These are phyloP conservation scores for Monilinia polystroma DNA, from an alignment of 2,329 filamentous ascomycete genomes.

Conservation along the genomic window DNA sequence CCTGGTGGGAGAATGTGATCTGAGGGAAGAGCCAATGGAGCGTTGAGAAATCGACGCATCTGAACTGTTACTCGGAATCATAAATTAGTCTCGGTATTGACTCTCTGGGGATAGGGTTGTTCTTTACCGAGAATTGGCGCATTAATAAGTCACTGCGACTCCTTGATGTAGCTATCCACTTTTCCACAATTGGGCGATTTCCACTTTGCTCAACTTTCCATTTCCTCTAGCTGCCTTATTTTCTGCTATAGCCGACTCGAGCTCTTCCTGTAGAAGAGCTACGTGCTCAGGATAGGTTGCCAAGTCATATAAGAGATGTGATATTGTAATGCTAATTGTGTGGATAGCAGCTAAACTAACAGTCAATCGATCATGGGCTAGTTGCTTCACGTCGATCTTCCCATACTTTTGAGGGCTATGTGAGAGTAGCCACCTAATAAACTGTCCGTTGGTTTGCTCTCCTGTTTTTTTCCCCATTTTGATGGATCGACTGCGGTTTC, in stretches of 20 bases:
- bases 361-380: conserved; percentile 13
- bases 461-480: conserved; percentile 4
- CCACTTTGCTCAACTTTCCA: conserved; percentile 12
- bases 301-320: conserved; percentile 40
- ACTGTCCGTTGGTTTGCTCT: not conserved
- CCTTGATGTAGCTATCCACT: conserved; percentile 23
- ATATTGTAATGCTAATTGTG: conserved; percentile 48
- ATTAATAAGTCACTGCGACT: conserved; percentile 17
- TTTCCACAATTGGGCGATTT: conserved; percentile 18
- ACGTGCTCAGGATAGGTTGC: conserved; percentile 17
- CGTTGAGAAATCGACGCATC: conserved; percentile 26
- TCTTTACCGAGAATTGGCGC: conserved; percentile 26
- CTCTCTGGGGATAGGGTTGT: not conserved
- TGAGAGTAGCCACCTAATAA: conserved; percentile 15
- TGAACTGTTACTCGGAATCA: not conserved
- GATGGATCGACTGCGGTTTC: not conserved
- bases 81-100: not conserved
- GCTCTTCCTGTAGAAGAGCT: conserved; percentile 9
- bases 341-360: conserved; percentile 37
- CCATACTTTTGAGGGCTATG: not conserved
- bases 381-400: conserved; percentile 4
- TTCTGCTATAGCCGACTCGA: conserved; percentile 1
- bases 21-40: conserved; percentile 37
- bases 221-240: conserved; percentile 31
- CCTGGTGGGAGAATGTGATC: conserved; percentile 40